These are phyloP conservation scores for Chalciporus sp. DNA, from an alignment of 1,284 basidiomycete species.

Conservation along the genomic window DNA sequence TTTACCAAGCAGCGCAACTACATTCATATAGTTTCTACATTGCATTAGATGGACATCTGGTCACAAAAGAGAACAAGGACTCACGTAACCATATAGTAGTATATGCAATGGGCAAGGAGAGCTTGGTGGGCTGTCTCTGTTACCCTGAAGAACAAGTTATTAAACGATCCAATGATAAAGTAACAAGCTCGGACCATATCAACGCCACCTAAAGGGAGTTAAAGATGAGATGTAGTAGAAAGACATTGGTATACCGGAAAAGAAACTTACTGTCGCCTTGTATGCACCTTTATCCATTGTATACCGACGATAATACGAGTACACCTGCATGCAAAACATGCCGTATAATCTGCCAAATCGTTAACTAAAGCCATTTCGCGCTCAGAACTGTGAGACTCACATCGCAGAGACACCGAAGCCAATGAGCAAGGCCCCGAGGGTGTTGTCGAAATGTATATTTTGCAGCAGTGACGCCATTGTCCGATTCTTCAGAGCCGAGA, in stretches of 20 bases:
- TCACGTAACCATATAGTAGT: slow-evolving; percentile 56
- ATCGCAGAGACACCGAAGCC: slow-evolving; percentile 54
- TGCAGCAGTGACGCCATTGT: slow-evolving; percentile 18
- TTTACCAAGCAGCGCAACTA: slow-evolving; percentile 40
- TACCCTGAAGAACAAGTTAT: slow-evolving; percentile 37
- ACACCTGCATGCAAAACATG: slow-evolving; percentile 52
- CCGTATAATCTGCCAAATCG: slow-evolving; percentile 44
- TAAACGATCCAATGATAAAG: not conserved
- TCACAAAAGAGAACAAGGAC: slow-evolving; percentile 17
- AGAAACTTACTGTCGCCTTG: slow-evolving; percentile 53
- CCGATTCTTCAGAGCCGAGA: not conserved
- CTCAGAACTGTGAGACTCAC: slow-evolving; percentile 36
- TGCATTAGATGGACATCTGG: slow-evolving; percentile 9
- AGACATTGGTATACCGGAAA: not conserved
- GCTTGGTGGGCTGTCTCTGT: slow-evolving; percentile 55
- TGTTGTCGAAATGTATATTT: slow-evolving; percentile 42
- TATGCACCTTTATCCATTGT: slow-evolving; percentile 54
- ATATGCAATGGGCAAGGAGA: slow-evolving; percentile 58
- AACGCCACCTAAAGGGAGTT: slow-evolving; percentile 18
- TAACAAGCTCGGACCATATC: slow-evolving; percentile 23
- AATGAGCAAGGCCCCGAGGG: slow-evolving; percentile 59
- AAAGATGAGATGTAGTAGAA: not conserved
- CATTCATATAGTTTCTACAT: slow-evolving; percentile 50
- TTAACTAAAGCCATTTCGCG: not conserved
- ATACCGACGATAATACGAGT: slow-evolving; percentile 57